These are phyloP conservation scores for Bombardia bombarda DNA, from an alignment of 495 filamentous ascomycete genomes.

Conservation along the genomic window DNA sequence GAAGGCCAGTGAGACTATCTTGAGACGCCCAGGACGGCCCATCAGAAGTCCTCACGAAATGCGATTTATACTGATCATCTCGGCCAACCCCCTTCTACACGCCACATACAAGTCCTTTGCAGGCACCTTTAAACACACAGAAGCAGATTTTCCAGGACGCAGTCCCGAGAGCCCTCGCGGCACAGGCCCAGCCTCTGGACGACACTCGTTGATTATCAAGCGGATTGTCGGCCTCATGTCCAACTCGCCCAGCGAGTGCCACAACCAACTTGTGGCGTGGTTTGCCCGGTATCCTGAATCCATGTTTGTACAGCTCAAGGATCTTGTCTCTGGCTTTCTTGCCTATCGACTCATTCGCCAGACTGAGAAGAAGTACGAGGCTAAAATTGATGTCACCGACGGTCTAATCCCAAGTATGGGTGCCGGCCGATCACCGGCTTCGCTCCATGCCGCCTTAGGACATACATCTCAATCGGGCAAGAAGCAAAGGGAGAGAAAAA, in stretches of 20 bases:
- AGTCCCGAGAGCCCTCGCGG: constrained; percentile 4
- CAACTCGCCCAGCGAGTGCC: constrained; percentile 66
- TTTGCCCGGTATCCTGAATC: constrained; percentile 63
- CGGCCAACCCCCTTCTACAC: constrained; percentile 74
- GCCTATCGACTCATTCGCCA: constrained; percentile 74
- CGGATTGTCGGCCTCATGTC: constrained; percentile 74
- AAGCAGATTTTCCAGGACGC: constrained; percentile 3
- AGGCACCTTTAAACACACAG: constrained; percentile 23
- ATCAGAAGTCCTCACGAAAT: constrained; percentile 62
- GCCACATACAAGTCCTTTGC: constrained; percentile 28
- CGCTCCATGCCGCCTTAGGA: constrained; percentile 70
- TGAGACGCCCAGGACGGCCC: constrained; percentile 75
- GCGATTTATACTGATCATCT: constrained; percentile 74
- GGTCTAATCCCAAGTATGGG: constrained; percentile 65
- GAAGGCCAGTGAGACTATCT: constrained; percentile 72
- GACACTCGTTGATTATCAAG: constrained; percentile 81
- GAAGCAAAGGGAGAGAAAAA: constrained; percentile 43
- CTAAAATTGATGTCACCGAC: constrained; percentile 48
- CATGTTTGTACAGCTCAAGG: constrained; percentile 64
- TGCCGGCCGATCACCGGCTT: constrained; percentile 51
- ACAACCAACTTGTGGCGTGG: constrained; percentile 80
- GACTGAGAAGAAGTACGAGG: constrained; percentile 55
- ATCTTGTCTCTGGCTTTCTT: constrained; percentile 71
- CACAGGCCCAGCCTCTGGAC: constrained; percentile 33
- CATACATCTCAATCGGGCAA: constrained; percentile 27